phyloP scores from a whole-genome alignment of 495 filamentous ascomycete genomes.

The Aspergillus haitiensis region DNA sequence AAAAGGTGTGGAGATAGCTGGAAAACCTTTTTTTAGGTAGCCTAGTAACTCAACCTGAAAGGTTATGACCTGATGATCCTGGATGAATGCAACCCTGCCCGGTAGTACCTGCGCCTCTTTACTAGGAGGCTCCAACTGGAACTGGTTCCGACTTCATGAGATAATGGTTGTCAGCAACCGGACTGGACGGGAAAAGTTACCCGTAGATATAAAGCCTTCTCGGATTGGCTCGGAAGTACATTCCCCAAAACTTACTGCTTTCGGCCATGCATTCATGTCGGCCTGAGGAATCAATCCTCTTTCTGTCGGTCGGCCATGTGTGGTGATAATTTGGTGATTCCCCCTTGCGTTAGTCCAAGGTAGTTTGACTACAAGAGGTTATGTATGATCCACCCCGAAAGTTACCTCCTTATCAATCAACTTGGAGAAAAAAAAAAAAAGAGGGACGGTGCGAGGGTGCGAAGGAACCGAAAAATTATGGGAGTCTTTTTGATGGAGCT shows the following conservation, averaged over 20 bases:
- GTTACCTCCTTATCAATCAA: no score
- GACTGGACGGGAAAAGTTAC: not conserved
- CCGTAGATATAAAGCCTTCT: not conserved
- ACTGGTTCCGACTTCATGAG: no score
- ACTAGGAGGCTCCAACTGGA: not conserved
- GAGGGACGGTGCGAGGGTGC: no score
- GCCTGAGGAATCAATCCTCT: not conserved
- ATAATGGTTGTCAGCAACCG: no score
- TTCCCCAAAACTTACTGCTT: not conserved
- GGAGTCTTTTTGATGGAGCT: not conserved
- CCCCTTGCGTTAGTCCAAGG: no score
- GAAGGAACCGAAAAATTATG: no score
- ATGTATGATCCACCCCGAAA: no score
- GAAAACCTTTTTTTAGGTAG: not conserved
- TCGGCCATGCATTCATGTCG: not conserved
- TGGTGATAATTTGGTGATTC: no score
- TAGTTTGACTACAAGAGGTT: not conserved
- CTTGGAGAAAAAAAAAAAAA: no score
- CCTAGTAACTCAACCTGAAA: not conserved
- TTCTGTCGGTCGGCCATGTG: no score
- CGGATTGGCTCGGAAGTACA: constrained; percentile 8
- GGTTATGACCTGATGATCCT: not conserved
- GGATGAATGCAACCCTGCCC: not conserved
- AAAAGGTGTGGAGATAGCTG: not conserved
- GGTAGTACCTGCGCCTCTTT: not conserved